Evolutionary conservation across 2,329 filamentous ascomycete genomes (phyloP).

Genomic region (Thielaviopsis cerberus): DNA sequence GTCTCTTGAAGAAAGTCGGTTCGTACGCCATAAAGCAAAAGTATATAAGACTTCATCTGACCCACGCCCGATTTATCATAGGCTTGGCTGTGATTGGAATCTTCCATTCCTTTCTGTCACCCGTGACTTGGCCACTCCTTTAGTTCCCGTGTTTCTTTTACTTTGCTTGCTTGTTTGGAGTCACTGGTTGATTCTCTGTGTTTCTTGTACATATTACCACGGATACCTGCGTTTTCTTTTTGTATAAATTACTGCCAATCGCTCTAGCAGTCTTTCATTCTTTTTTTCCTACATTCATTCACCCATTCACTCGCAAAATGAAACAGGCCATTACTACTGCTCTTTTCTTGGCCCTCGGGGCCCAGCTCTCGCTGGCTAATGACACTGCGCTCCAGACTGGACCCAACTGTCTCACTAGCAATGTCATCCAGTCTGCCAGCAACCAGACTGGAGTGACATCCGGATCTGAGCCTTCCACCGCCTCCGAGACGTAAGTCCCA

Average conservation of each 20-base stretch:
- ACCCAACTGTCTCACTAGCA: constrained; percentile 18
- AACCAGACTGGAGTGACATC: constrained; percentile 19
- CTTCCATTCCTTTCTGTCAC: background rate
- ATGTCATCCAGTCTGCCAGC: constrained; percentile 25
- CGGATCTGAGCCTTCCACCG: background rate
- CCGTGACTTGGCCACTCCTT: background rate
- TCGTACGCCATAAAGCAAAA: no score
- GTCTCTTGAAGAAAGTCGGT: background rate
- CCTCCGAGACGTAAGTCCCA: constrained; percentile 26
- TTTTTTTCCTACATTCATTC: no score
- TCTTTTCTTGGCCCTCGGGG: no score
- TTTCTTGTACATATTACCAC: background rate
- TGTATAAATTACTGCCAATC: no score
- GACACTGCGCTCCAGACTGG: background rate
- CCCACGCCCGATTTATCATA: background rate
- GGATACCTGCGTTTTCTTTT: background rate
- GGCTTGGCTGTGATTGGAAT: background rate
- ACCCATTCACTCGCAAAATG: no score
- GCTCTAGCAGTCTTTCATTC: no score
- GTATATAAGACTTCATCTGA: background rate
- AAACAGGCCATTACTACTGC: no score
- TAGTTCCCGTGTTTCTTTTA: background rate
- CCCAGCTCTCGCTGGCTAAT: background rate
- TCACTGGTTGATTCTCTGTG: background rate
- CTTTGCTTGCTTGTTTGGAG: background rate